Conservation (phyloP, 176 grass and related monocot species). For the Ensete ventricosum region DNA sequence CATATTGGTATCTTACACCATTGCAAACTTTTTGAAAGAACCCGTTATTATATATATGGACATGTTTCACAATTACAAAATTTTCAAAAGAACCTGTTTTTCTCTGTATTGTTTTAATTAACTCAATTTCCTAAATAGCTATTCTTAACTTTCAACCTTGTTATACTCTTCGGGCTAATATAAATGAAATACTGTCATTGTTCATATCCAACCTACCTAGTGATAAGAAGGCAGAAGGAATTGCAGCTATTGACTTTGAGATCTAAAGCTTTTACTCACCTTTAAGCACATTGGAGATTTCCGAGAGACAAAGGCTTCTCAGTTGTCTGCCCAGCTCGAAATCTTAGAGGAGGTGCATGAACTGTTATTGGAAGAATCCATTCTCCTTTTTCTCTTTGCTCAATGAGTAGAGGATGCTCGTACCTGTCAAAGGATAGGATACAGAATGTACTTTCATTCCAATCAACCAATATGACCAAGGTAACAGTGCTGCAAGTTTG, state of each 20-base stretch:
- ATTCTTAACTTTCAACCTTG: too few relatives aligned
- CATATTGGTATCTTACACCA: too few relatives aligned
- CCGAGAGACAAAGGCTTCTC: conserved; percentile 51
- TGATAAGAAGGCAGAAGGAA: too few relatives aligned
- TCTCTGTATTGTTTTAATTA: not conserved
- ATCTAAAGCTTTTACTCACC: conserved; percentile 8
- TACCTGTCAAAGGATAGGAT: conserved; percentile 32
- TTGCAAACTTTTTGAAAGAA: too few relatives aligned
- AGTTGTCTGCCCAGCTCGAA: conserved; percentile 49
- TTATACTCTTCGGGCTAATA: too few relatives aligned
- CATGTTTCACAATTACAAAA: not conserved
- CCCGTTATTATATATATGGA: too few relatives aligned
- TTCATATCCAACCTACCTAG: too few relatives aligned
- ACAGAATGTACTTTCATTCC: not conserved
- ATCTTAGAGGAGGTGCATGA: conserved; percentile 59
- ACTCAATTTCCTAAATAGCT: not conserved
- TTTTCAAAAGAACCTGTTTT: not conserved
- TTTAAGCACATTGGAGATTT: conserved; percentile 63
- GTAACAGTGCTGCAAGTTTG: not conserved
- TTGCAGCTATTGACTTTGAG: not conserved
- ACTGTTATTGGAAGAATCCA: conserved; percentile 87
- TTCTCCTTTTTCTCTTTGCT: conserved; percentile 90
- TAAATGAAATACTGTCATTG: too few relatives aligned
- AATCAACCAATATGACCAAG: not conserved
- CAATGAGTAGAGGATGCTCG: conserved; percentile 73